phyloP scores from a whole-genome alignment of 495 filamentous ascomycete species.

The Lophium mytilinum region DNA sequence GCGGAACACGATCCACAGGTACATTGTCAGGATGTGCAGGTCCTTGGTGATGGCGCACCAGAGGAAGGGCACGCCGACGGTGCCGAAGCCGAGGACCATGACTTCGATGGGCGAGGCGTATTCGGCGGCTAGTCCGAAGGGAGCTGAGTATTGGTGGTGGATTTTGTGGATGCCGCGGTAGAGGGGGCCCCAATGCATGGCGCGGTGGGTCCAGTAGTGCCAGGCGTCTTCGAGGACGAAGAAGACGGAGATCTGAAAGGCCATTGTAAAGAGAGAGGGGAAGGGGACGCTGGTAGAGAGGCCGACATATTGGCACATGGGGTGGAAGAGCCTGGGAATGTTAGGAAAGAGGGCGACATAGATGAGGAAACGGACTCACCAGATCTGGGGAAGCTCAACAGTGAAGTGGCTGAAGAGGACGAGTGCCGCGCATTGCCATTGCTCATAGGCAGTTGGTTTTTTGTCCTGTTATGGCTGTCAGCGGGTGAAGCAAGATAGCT shows the following conservation, averaged over 20 bases:
- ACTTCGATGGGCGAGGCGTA: slow-evolving; percentile 97
- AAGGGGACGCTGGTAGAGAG: slow-evolving; percentile 86
- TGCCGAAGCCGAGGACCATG: slow-evolving; percentile 92
- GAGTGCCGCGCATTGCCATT: slow-evolving; percentile 87
- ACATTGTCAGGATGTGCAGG: slow-evolving; percentile 94
- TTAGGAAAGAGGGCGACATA: neutral
- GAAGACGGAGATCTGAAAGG: slow-evolving; percentile 85
- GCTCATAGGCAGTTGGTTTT: slow-evolving; percentile 79
- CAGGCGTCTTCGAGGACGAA: slow-evolving; percentile 95
- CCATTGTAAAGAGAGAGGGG: slow-evolving; percentile 74
- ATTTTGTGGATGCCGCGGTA: slow-evolving; percentile 97
- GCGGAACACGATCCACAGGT: slow-evolving; percentile 87
- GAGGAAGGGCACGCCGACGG: slow-evolving; percentile 72
- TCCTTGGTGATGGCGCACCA: slow-evolving; percentile 79
- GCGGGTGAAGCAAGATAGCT: neutral
- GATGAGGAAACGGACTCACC: slow-evolving; percentile 40
- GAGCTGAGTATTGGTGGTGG: slow-evolving; percentile 95
- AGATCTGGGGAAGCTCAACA: slow-evolving; percentile 95
- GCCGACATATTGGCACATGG: slow-evolving; percentile 90
- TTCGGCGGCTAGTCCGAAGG: slow-evolving; percentile 92
- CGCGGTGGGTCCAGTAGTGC: slow-evolving; percentile 97
- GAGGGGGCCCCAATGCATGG: slow-evolving; percentile 88
- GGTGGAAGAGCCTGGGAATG: slow-evolving; percentile 72
- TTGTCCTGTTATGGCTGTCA: slow-evolving; percentile 53
- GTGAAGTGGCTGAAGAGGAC: slow-evolving; percentile 93